Conservation (phyloP, 2,329 filamentous ascomycete species). For the Aspergillus brunneoviolaceus region DNA sequence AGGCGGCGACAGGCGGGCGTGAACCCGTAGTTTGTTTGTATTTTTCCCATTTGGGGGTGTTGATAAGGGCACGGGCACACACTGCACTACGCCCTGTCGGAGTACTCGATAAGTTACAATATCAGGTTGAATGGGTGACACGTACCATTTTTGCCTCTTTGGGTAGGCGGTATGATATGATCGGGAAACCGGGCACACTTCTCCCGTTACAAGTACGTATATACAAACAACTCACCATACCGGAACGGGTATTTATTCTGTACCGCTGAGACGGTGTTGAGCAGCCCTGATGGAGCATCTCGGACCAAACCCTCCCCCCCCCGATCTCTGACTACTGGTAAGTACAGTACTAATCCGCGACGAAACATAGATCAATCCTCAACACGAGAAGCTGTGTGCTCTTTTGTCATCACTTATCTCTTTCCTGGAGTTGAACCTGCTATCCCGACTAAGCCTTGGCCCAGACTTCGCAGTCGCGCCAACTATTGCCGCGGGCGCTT, state of each 20-base stretch:
- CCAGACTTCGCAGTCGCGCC: neutral
- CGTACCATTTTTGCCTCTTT: neutral
- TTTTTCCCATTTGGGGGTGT: slow-evolving; percentile 30
- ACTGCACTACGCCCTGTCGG: too few relatives aligned
- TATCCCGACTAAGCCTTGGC: neutral
- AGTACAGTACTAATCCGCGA: too few relatives aligned
- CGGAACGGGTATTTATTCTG: too few relatives aligned
- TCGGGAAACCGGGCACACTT: too few relatives aligned
- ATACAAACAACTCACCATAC: too few relatives aligned
- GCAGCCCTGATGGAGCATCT: too few relatives aligned
- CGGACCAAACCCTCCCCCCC: too few relatives aligned
- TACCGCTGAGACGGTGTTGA: too few relatives aligned
- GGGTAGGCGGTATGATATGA: neutral
- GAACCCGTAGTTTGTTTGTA: slow-evolving; percentile 27
- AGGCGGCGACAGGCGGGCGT: slow-evolving; percentile 4
- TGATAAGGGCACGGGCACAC: neutral
- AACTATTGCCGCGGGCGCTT: neutral
- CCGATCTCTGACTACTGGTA: too few relatives aligned
- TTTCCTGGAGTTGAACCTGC: neutral
- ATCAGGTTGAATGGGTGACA: neutral
- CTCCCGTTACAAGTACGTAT: too few relatives aligned
- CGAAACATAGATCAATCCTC: too few relatives aligned
- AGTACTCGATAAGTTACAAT: too few relatives aligned
- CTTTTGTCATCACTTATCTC: neutral
- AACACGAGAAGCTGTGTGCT: neutral